A percentile compares a stretch with the other conserved stretches of the same genome.
phyloP scores from a whole-genome alignment of 148 eudicot genomes.

The Pouteria glomerata region DNA sequence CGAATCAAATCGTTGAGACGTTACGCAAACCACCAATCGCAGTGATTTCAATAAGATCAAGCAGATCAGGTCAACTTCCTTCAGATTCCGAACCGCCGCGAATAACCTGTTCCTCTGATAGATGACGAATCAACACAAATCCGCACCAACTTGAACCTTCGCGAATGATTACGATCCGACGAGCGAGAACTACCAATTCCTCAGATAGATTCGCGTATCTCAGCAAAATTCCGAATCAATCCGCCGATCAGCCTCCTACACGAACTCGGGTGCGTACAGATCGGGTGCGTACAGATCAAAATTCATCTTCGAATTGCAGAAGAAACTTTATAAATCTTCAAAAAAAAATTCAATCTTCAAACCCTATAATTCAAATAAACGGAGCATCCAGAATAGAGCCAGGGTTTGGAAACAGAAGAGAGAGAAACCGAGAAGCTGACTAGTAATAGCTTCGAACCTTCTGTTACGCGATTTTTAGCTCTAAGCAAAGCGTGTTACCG shows the following conservation, averaged over 20 bases:
- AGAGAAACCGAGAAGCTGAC: no score
- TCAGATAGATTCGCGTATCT: not conserved
- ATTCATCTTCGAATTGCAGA: not conserved
- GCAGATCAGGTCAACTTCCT: not conserved
- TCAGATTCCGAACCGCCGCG: not conserved
- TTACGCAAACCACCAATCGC: not conserved
- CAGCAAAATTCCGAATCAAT: not conserved
- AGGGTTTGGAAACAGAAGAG: no score
- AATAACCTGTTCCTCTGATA: not conserved
- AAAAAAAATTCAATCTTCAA: not conserved
- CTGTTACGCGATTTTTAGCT: no score
- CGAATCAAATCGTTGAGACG: not conserved
- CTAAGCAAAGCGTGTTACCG: no score
- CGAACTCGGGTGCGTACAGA: not conserved
- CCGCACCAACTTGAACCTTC: conserved; percentile 4
- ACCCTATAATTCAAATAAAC: not conserved
- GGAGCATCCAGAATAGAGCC: no score
- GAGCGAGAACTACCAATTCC: conserved; percentile 1
- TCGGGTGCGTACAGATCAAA: not conserved
- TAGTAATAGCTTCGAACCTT: no score
- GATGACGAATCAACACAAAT: not conserved
- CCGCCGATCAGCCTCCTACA: not conserved
- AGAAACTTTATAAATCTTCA: not conserved
- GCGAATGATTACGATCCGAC: not conserved
- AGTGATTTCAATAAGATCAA: not conserved